phyloP scores from a whole-genome alignment of 768 basidiomycete species.

The Rhodotorula graminis region DNA sequence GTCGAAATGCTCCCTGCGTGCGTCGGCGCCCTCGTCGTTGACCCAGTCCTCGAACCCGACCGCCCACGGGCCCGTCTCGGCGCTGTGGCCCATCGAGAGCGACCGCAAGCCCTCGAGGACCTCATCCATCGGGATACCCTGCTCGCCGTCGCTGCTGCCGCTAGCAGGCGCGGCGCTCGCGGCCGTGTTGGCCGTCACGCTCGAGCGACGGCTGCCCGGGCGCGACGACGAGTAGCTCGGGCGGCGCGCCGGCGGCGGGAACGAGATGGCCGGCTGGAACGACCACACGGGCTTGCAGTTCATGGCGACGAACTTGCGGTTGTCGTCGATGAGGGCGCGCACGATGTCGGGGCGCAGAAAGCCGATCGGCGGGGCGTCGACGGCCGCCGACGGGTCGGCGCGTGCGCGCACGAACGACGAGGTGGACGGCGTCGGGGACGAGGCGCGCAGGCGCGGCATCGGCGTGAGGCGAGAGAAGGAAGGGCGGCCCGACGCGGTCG shows the following conservation, averaged over 20 bases:
- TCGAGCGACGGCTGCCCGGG: not conserved
- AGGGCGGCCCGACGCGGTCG: constrained; percentile 48
- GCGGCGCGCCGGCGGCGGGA: constrained; percentile 3
- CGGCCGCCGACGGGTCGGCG: not conserved
- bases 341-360: constrained; percentile 48
- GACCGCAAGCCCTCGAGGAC: not conserved
- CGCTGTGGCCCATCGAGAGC: not conserved
- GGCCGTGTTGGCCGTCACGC: not conserved
- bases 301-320: constrained; percentile 46
- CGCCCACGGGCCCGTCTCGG: constrained; percentile 17
- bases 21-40: constrained; percentile 32
- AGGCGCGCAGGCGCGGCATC: constrained; percentile 47
- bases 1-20: constrained; percentile 40
- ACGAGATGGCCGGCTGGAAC: constrained; percentile 47
- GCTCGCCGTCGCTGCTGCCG: not conserved
- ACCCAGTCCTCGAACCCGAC: constrained; percentile 39
- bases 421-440: not conserved
- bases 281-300: constrained; percentile 55
- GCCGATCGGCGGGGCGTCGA: constrained; percentile 47
- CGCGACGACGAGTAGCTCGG: constrained; percentile 43
- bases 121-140: not conserved
- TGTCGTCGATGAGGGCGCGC: constrained; percentile 42
- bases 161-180: not conserved
- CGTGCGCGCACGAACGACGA: not conserved
- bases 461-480: constrained; percentile 55